Percentiles rank a stretch among this genome's conserved stretches.
Evolutionary conservation across 1,284 basidiomycete species (phyloP).

Genomic region (Ganoderma sp.): DNA sequence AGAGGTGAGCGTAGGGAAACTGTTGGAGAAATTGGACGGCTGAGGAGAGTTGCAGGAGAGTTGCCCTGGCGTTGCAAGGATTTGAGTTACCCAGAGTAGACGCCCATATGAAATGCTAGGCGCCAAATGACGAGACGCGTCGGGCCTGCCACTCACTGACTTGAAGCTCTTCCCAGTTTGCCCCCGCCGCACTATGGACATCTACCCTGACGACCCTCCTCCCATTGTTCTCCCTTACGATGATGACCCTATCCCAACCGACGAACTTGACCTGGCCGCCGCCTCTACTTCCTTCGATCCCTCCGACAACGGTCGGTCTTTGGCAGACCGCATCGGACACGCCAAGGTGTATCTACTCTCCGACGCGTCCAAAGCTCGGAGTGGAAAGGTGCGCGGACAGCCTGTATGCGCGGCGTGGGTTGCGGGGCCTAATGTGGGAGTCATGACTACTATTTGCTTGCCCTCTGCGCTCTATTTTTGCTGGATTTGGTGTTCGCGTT

Average conservation of each 20-base stretch:
- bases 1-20: neutral
- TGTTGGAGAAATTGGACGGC: neutral
- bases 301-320: constrained; percentile 35
- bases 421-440: constrained; percentile 55
- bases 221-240: constrained; percentile 53
- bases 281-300: constrained; percentile 39
- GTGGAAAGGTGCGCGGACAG: constrained; percentile 73
- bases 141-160: neutral
- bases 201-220: constrained; percentile 32
- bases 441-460: constrained; percentile 35
- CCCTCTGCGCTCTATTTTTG: constrained; percentile 11
- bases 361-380: constrained; percentile 58
- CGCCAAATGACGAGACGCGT: neutral
- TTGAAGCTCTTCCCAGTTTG: neutral
- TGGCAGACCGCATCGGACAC: constrained; percentile 69
- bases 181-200: constrained; percentile 45
- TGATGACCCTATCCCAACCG: constrained; percentile 50
- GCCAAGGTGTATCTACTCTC: constrained; percentile 74
- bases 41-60: neutral
- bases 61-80: neutral
- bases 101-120: neutral
- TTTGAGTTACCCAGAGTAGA: neutral
- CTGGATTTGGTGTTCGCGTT: neutral
- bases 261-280: constrained; percentile 52
- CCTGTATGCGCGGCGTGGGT: constrained; percentile 40